phyloP scores from a whole-genome alignment of 768 basidiomycete species.

The Agrocybe praecox region DNA sequence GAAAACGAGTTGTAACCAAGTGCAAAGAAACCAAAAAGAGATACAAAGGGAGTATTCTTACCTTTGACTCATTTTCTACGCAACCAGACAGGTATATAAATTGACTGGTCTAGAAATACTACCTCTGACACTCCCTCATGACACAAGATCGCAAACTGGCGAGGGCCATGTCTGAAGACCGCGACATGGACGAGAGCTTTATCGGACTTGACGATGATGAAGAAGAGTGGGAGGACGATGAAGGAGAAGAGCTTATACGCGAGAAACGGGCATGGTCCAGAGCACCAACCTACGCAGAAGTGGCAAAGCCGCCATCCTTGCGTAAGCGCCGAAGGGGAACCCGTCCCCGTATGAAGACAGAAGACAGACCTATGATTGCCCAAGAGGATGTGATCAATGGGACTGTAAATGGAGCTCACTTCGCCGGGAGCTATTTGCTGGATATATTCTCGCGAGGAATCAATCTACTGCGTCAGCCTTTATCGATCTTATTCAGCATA shows the following conservation, averaged over 20 bases:
- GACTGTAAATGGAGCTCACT: slow-evolving; percentile 30
- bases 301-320: background rate
- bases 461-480: slow-evolving; percentile 53
- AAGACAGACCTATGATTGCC: slow-evolving; percentile 13
- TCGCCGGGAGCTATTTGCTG: slow-evolving; percentile 40
- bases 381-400: slow-evolving; percentile 29
- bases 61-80: background rate
- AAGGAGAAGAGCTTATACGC: background rate
- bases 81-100: background rate
- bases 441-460: slow-evolving; percentile 52
- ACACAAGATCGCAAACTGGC: background rate
- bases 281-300: background rate
- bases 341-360: background rate
- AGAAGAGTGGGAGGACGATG: slow-evolving; percentile 12
- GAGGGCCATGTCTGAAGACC: background rate
- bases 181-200: background rate
- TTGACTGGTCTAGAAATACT: background rate
- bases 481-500: slow-evolving; percentile 54
- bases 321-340: slow-evolving; percentile 26
- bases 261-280: background rate
- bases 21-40: too few species aligned
- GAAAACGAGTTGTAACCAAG: too few species aligned
- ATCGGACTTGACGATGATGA: background rate
- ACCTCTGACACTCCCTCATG: background rate
- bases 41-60: too few species aligned